These are phyloP conservation scores for Scortechinia acanthostroma DNA, from an alignment of 2,329 filamentous ascomycete genomes.

Conservation along the genomic window DNA sequence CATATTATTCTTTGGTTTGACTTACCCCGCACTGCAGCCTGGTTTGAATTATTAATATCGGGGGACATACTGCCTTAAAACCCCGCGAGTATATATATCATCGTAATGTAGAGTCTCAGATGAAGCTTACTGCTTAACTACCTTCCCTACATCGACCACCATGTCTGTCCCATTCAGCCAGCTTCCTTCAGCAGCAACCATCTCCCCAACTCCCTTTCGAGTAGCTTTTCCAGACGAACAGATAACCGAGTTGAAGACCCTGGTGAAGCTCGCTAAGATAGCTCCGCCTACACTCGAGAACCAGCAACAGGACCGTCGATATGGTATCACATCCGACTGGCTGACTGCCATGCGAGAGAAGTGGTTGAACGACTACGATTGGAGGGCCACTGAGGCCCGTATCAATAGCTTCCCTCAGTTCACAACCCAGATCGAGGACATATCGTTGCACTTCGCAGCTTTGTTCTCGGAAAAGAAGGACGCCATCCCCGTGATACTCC, in stretches of 20 bases:
- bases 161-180: background rate
- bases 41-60: no score
- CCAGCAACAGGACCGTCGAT: background rate
- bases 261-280: background rate
- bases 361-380: background rate
- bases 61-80: no score
- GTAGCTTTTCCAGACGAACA: background rate
- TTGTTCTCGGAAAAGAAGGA: constrained; percentile 40
- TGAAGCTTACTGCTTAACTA: no score
- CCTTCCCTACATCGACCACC: no score
- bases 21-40: no score
- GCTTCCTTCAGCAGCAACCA: background rate
- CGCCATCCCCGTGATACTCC: constrained; percentile 38
- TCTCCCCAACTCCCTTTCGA: background rate
- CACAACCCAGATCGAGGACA: constrained; percentile 20
- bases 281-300: background rate
- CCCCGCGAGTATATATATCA: no score
- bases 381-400: constrained; percentile 5
- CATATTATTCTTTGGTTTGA: no score
- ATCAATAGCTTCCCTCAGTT: constrained; percentile 42
- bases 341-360: background rate
- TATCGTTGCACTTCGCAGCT: constrained; percentile 41
- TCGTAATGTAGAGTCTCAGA: no score
- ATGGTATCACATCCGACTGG: background rate
- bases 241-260: background rate